phyloP scores from a whole-genome alignment of 1,284 basidiomycete species.

The Apiotrichum brassicae region DNA sequence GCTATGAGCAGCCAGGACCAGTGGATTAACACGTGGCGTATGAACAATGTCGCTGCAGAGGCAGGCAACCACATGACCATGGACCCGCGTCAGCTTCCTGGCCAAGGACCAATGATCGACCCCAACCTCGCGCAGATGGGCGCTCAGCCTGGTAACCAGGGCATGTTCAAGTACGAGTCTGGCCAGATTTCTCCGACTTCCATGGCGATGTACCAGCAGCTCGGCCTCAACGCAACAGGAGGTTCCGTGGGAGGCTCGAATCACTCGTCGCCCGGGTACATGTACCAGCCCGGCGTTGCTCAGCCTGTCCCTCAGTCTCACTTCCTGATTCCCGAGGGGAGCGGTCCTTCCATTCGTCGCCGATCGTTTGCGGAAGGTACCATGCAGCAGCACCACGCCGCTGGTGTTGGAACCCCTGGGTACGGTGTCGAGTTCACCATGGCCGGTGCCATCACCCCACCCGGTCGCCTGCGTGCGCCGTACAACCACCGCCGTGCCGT shows the following conservation, averaged over 20 bases:
- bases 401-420: conserved; percentile 41
- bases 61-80: conserved; percentile 18
- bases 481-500: conserved; percentile 31
- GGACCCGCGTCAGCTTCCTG: conserved; percentile 38
- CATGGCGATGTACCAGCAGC: conserved; percentile 35
- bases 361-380: conserved; percentile 31
- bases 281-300: neutral
- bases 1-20: conserved; percentile 9
- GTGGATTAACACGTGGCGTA: conserved; percentile 21
- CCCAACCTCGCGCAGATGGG: conserved; percentile 18
- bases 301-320: neutral
- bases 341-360: conserved; percentile 10
- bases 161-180: conserved; percentile 28
- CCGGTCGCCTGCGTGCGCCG: conserved; percentile 21
- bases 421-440: conserved; percentile 38
- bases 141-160: conserved; percentile 3
- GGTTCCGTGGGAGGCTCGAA: neutral
- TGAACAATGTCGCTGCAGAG: conserved; percentile 8
- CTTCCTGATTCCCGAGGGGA: neutral
- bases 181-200: conserved; percentile 39
- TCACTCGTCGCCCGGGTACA: neutral
- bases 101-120: conserved; percentile 17
- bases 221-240: conserved; percentile 17
- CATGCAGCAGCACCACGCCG: conserved; percentile 38
- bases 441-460: conserved; percentile 17